A percentile compares a stretch with the other conserved stretches of the same genome.
phyloP scores from a whole-genome alignment of 2,329 filamentous ascomycete genomes.

The Trichoderma guizhouense region DNA sequence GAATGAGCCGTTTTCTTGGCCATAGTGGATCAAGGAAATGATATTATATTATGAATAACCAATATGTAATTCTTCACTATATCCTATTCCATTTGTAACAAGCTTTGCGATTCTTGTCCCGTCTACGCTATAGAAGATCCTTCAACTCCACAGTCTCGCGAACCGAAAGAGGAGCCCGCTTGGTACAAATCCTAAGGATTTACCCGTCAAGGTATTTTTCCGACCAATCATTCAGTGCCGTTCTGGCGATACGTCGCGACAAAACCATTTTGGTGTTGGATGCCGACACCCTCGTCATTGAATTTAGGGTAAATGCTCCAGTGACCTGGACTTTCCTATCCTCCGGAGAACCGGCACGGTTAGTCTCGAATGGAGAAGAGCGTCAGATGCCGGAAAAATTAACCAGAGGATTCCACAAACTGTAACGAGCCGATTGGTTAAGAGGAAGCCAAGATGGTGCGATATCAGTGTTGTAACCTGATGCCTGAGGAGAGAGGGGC shows the following conservation, averaged over 20 bases:
- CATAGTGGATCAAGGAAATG: neutral
- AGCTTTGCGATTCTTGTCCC: neutral
- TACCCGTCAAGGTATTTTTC: neutral
- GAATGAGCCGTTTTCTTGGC: neutral
- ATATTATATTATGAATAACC: neutral
- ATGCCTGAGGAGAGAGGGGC: neutral
- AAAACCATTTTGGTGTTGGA: neutral
- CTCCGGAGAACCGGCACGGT: neutral
- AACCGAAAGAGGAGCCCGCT: neutral
- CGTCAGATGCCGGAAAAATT: neutral
- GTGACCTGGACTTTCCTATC: neutral
- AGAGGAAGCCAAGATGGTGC: neutral
- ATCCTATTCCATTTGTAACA: neutral
- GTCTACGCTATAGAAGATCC: neutral
- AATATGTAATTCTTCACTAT: too few species aligned
- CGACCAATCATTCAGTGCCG: neutral
- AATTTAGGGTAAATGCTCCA: neutral
- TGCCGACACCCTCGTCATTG: neutral
- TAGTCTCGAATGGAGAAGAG: neutral
- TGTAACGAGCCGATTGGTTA: neutral
- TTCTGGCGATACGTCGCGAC: neutral
- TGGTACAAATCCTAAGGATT: neutral
- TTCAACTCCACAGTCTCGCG: neutral
- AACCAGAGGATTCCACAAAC: neutral
- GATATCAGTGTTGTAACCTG: neutral